A percentile compares a stretch with the other conserved stretches of the same genome.
Conservation (phyloP, 768 basidiomycete species). For the Podaxis rugospora region DNA sequence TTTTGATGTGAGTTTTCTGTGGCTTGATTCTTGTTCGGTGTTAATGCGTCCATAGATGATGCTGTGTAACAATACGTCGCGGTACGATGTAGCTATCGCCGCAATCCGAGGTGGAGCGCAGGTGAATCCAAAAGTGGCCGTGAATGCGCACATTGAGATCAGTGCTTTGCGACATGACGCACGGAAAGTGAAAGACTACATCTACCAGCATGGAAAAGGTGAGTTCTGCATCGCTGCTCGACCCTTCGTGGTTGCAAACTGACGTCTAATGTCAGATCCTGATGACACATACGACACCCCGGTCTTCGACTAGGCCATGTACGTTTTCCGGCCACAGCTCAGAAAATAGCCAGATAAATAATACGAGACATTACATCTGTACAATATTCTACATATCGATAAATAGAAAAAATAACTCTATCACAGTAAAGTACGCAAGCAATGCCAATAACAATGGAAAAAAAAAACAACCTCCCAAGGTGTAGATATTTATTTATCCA, state of each 20-base stretch:
- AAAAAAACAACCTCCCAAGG: neutral
- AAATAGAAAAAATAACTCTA: neutral
- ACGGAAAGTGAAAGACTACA: constrained; percentile 58
- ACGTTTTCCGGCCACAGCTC: neutral
- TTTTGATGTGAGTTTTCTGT: constrained; percentile 51
- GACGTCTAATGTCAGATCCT: constrained; percentile 28
- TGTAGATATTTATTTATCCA: neutral
- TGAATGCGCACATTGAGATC: constrained; percentile 52
- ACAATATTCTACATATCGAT: neutral
- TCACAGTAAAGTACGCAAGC: neutral
- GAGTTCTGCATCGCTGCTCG: neutral
- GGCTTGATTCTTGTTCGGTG: neutral
- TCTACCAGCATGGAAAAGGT: constrained; percentile 57
- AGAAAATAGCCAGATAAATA: neutral
- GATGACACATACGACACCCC: constrained; percentile 45
- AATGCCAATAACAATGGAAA: neutral
- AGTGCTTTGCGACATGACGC: constrained; percentile 57
- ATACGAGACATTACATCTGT: neutral
- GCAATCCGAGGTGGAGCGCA: constrained; percentile 54
- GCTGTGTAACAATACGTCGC: constrained; percentile 64
- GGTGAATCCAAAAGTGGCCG: constrained; percentile 49
- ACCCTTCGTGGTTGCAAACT: neutral
- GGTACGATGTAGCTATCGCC: constrained; percentile 59
- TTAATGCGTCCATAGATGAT: constrained; percentile 50
- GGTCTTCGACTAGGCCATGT: constrained; percentile 28